phyloP scores from a whole-genome alignment of 352 stramenopile species.

The Globisporangium canariense region DNA sequence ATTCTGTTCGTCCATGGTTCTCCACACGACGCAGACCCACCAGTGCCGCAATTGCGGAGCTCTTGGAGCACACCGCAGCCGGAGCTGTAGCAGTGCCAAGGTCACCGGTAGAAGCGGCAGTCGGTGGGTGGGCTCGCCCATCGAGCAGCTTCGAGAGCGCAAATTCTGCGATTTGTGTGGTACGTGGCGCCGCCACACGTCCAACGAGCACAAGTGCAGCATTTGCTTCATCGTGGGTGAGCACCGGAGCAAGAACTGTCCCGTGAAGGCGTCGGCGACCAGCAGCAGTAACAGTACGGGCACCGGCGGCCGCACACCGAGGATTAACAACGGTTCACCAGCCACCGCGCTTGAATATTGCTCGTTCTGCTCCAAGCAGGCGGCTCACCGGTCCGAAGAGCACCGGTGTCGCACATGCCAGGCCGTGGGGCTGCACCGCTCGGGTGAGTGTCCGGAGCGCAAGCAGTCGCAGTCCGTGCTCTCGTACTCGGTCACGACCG shows the following conservation, averaged over 20 bases:
- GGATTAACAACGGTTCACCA: slow-evolving; percentile 11
- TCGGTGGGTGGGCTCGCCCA: slow-evolving; percentile 48
- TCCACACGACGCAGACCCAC: slow-evolving; percentile 57
- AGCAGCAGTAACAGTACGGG: slow-evolving; percentile 2
- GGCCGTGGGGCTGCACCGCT: slow-evolving; percentile 51
- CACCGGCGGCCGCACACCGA: slow-evolving; percentile 11
- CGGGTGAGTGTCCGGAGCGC: slow-evolving; percentile 46
- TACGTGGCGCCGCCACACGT: slow-evolving; percentile 45
- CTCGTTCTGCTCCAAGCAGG: slow-evolving; percentile 62
- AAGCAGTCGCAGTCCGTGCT: slow-evolving; percentile 36
- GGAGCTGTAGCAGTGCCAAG: slow-evolving; percentile 31
- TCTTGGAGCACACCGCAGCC: slow-evolving; percentile 56
- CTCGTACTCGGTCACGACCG: slow-evolving; percentile 66
- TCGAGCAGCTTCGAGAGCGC: slow-evolving; percentile 32
- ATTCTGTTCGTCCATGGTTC: slow-evolving; percentile 50
- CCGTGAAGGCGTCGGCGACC: slow-evolving; percentile 24
- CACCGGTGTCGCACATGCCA: slow-evolving; percentile 64
- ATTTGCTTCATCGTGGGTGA: slow-evolving; percentile 55
- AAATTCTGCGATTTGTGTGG: slow-evolving; percentile 65
- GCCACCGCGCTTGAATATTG: slow-evolving; percentile 29
- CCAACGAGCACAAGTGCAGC: slow-evolving; percentile 60
- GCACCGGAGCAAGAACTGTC: slow-evolving; percentile 66
- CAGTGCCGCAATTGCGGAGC: slow-evolving; percentile 54
- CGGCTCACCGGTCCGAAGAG: slow-evolving; percentile 43
- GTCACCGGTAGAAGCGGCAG: slow-evolving; percentile 16